Evolutionary conservation across 106 monocot genomes (phyloP).

Genomic region (Allium cepa): DNA sequence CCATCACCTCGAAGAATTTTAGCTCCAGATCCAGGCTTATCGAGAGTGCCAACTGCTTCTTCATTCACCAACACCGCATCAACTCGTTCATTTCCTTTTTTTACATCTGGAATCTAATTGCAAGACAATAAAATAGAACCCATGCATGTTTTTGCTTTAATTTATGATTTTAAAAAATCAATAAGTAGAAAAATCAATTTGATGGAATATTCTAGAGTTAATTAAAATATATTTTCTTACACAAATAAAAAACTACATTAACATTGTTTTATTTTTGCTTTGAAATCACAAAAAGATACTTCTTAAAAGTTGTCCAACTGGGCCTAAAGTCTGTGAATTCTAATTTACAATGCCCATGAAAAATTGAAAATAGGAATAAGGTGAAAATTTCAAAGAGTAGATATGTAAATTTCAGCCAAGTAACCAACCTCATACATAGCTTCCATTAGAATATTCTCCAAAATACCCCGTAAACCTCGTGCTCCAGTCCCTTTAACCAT

Average conservation of each 20-base stretch:
- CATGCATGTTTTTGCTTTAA: neutral
- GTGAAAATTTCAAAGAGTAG: neutral
- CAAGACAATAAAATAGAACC: conserved; percentile 1
- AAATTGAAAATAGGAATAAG: neutral
- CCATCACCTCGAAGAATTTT: conserved; percentile 91
- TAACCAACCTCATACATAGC: conserved; percentile 89
- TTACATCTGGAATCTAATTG: conserved; percentile 72
- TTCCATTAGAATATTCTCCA: conserved; percentile 78
- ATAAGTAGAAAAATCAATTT: neutral
- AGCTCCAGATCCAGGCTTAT: conserved; percentile 61
- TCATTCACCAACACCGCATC: conserved; percentile 90
- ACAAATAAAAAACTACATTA: too few species aligned
- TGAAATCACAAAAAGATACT: neutral
- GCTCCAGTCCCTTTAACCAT: conserved; percentile 84
- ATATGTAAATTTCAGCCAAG: too few species aligned
- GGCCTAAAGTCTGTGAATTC: too few species aligned
- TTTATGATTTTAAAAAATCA: neutral
- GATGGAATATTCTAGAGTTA: neutral
- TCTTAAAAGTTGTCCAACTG: neutral
- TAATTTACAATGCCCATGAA: neutral
- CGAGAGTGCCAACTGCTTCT: conserved; percentile 51
- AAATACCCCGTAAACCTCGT: conserved; percentile 78
- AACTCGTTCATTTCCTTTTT: conserved; percentile 59
- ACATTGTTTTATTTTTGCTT: too few species aligned
- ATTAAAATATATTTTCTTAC: too few species aligned